Evolutionary conservation across 257 asterid species (phyloP).

Genomic region (Solanum pinnatisectum): DNA sequence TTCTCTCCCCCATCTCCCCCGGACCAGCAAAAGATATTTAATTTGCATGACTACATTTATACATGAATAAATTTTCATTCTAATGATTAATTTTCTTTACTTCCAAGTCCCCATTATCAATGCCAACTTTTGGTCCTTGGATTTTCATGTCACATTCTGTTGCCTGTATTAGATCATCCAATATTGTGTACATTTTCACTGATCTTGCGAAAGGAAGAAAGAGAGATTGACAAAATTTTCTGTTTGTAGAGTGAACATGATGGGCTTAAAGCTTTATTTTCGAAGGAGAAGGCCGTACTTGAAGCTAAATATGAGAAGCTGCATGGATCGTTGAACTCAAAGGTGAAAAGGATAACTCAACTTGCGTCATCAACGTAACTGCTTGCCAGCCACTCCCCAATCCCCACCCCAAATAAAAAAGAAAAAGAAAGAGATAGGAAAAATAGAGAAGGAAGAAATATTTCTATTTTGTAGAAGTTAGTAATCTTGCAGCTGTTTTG

Average conservation of each 20-base stretch:
- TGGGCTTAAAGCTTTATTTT: conserved; percentile 57
- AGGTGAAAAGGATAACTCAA: conserved; percentile 18
- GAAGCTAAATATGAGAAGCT: conserved; percentile 76
- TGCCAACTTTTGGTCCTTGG: not conserved
- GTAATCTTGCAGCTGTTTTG: not conserved
- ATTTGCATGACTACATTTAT: not conserved
- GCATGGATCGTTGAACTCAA: conserved; percentile 48
- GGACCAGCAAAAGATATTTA: not conserved
- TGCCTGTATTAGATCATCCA: not conserved
- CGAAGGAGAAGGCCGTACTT: conserved; percentile 63
- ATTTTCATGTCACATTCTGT: not conserved
- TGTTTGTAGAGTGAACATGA: conserved; percentile 49
- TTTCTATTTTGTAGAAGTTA: not conserved
- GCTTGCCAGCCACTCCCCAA: not conserved
- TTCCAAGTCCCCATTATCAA: not conserved
- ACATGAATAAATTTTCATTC: not conserved
- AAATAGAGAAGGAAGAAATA: not conserved
- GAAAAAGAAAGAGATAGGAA: not conserved
- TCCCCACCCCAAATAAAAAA: not conserved
- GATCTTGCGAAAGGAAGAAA: not conserved
- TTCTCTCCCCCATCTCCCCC: not conserved
- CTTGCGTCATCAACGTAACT: not conserved
- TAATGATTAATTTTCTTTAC: not conserved
- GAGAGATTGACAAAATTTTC: not conserved
- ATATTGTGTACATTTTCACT: not conserved